A percentile compares a stretch with the other conserved stretches of the same genome.
Conservation (phyloP, 495 filamentous ascomycete genomes). For the Penicillium ochrochloron region DNA sequence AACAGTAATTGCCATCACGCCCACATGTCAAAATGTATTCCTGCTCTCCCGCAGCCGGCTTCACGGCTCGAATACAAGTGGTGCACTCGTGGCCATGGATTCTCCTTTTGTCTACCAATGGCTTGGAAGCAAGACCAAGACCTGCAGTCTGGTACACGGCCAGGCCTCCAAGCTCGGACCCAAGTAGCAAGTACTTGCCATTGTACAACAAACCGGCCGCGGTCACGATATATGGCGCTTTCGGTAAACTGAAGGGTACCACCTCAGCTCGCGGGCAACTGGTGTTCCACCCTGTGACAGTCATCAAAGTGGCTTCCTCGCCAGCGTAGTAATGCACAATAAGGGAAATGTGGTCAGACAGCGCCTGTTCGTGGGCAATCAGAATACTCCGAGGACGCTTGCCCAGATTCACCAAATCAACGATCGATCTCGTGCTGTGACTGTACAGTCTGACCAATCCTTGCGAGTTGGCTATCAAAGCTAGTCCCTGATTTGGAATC, state of each 20-base stretch:
- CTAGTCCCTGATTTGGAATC: slow-evolving; percentile 36
- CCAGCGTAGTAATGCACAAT: slow-evolving; percentile 36
- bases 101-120: slow-evolving; percentile 31
- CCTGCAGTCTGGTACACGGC: slow-evolving; percentile 52
- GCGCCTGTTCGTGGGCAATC: slow-evolving; percentile 28
- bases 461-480: slow-evolving; percentile 40
- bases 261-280: slow-evolving; percentile 26
- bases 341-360: slow-evolving; percentile 28
- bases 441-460: slow-evolving; percentile 43
- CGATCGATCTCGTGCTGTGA: slow-evolving; percentile 37
- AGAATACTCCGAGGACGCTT: slow-evolving; percentile 34
- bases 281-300: slow-evolving; percentile 23
- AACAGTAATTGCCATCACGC: slow-evolving; percentile 73
- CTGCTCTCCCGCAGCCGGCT: slow-evolving; percentile 13
- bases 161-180: slow-evolving; percentile 67
- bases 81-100: slow-evolving; percentile 70
- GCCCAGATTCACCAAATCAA: slow-evolving; percentile 27
- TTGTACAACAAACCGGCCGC: slow-evolving; percentile 43
- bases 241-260: slow-evolving; percentile 35
- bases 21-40: slow-evolving; percentile 63
- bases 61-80: slow-evolving; percentile 59
- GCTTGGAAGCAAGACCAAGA: slow-evolving; percentile 24
- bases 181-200: slow-evolving; percentile 61
- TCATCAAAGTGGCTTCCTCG: slow-evolving; percentile 40
- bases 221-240: slow-evolving; percentile 39